Base-by-base conservation (phyloP, 306 rosid genomes). In the Canavalia ensiformis region DNA sequence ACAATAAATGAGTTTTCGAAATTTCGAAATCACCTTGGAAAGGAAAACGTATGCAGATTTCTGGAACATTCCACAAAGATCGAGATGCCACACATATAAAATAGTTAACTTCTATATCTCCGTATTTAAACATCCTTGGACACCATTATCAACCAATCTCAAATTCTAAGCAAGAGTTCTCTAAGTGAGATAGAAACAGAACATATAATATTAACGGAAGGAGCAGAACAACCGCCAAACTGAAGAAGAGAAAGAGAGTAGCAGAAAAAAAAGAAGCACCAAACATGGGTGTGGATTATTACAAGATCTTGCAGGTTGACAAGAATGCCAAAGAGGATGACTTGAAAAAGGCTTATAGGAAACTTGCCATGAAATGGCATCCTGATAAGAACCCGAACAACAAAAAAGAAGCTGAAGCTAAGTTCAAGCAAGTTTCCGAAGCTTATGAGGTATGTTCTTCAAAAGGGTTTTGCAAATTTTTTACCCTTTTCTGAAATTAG, bases 351-450 rank as follows among this genome's bases (percentile, higher is more conserved):
- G 92, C 94, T 59, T 90, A 90, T 52, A 84, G 94, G 34, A 92
- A 92, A 85, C 92, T 92, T 35, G 94, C 92, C 42, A 90, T 92
- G 94, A 88, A 87, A 60, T 92, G 94, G 93, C 96, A 91, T 51
- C 96, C 93, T n/a, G 96, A 91, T 25, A 91, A 91, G 83, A 90
- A 91, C 58, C 91, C 92, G 13, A 85, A 56, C 77, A 87, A 88
- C 71, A 90, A 89, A 45, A 88, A 90, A 78, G 93, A 88, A 46
- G 97, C 97, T 1, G 97, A 91, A 76, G 90, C 92, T 37, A 88
- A 87, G 80, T 91, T 91, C 60, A 91, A 91, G 83, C 89, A 90
- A 75, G 87, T 91, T 75, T 87, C 92, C 0, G 94, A 91, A 78
- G 97, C 97, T 34, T 90, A 90, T 2, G 94, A 90, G 69, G 92